Evolutionary conservation across 768 basidiomycete genomes (phyloP).

Genomic region (Crucibulum laeve): DNA sequence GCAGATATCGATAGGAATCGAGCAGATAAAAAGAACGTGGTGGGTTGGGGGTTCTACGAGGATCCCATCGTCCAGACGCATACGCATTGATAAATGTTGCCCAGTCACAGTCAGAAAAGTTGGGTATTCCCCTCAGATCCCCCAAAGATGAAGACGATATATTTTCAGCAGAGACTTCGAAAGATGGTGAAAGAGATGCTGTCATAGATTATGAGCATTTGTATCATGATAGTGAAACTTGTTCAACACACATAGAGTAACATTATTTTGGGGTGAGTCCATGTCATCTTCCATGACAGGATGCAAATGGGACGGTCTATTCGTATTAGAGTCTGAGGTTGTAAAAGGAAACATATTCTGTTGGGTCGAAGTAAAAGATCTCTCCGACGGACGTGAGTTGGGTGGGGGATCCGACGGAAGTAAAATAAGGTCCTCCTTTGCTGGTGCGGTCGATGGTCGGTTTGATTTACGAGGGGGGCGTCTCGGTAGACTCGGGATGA

Average conservation of each 20-base stretch:
- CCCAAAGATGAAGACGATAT: not conserved
- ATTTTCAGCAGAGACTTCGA: not conserved
- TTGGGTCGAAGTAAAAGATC: not conserved
- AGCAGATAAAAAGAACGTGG: slow-evolving; percentile 29
- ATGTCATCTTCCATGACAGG: slow-evolving; percentile 18
- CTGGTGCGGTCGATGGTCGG: slow-evolving; percentile 34
- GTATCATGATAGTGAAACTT: not conserved
- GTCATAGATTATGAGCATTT: not conserved
- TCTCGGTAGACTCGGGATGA: slow-evolving; percentile 4
- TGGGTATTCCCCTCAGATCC: slow-evolving; percentile 4
- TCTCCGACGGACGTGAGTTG: slow-evolving; percentile 2
- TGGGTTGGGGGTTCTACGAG: slow-evolving; percentile 60
- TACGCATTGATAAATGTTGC: slow-evolving; percentile 74
- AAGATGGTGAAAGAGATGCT: not conserved
- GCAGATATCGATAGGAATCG: slow-evolving; percentile 17
- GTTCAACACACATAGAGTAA: slow-evolving; percentile 2
- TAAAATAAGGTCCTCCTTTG: slow-evolving; percentile 35
- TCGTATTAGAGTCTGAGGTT: slow-evolving; percentile 1
- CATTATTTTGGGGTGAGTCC: slow-evolving; percentile 6
- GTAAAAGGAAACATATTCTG: not conserved
- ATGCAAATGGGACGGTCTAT: slow-evolving; percentile 14
- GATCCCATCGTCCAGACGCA: slow-evolving; percentile 76
- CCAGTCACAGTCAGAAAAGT: slow-evolving; percentile 53
- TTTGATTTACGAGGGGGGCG: slow-evolving; percentile 16
- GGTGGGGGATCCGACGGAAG: slow-evolving; percentile 34